Evolutionary conservation across 352 stramenopile species (phyloP).

Genomic region (Globisporangium middletonii): DNA sequence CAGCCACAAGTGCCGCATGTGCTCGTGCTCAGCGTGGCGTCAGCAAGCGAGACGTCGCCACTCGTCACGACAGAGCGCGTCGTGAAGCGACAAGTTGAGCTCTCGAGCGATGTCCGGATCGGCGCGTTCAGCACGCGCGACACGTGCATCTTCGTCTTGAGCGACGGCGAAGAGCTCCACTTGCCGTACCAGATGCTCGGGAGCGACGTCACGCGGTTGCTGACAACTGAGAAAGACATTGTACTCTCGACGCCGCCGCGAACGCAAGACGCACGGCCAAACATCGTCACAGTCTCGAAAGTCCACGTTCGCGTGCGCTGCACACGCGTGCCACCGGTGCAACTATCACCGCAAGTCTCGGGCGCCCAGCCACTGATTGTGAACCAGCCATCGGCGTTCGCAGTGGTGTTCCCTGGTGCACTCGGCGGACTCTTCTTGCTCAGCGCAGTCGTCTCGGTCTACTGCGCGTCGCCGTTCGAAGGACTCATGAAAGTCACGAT

Average conservation of each 20-base stretch:
- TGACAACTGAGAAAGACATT: constrained; percentile 47
- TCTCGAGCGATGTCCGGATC: constrained; percentile 44
- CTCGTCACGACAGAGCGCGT: constrained; percentile 37
- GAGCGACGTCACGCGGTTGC: constrained; percentile 23
- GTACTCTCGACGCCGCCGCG: constrained; percentile 44
- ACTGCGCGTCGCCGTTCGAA: constrained; percentile 63
- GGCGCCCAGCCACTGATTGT: constrained; percentile 28
- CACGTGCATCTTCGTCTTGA: constrained; percentile 62
- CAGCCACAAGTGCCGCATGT: constrained; percentile 30
- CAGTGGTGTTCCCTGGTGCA: constrained; percentile 54
- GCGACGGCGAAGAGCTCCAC: constrained; percentile 66
- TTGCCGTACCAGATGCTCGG: constrained; percentile 49
- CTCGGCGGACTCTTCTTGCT: constrained; percentile 70
- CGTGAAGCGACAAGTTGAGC: constrained; percentile 55
- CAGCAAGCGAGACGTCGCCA: constrained; percentile 18
- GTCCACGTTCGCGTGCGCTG: constrained; percentile 55
- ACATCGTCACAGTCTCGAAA: constrained; percentile 52
- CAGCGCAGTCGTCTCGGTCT: constrained; percentile 70
- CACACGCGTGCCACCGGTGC: constrained; percentile 22
- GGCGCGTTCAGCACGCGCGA: constrained; percentile 51
- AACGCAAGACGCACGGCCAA: constrained; percentile 37
- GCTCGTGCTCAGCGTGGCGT: constrained; percentile 57
- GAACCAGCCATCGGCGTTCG: constrained; percentile 47
- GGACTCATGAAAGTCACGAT: constrained; percentile 86
- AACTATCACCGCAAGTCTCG: constrained; percentile 38